phyloP scores from a whole-genome alignment of 331 rosid species.

The Malus hybrid region DNA sequence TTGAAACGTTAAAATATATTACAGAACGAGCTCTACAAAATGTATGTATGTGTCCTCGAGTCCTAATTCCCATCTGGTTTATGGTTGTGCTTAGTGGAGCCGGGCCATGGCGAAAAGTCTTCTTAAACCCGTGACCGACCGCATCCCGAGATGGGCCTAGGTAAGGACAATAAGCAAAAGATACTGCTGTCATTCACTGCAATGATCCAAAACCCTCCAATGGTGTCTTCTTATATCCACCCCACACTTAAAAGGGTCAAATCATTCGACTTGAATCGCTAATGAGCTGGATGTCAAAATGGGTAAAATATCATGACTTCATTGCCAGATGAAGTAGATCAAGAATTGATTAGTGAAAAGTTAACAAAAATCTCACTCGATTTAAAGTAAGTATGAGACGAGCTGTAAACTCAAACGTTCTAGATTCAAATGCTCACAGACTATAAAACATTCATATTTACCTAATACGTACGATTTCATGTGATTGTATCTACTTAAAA shows the following conservation, averaged over 20 bases:
- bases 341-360: neutral
- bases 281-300: conserved; percentile 3
- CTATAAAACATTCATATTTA: neutral
- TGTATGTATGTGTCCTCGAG: too few relatives aligned
- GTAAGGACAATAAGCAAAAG: conserved; percentile 26
- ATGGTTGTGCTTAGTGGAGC: neutral
- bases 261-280: neutral
- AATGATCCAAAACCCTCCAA: neutral
- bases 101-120: neutral
- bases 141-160: conserved; percentile 20
- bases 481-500: neutral
- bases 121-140: conserved; percentile 61
- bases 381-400: neutral
- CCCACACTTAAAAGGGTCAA: neutral
- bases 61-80: too few relatives aligned
- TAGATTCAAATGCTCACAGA: neutral
- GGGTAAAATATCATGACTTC: neutral
- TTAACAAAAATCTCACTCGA: fast-evolving
- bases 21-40: fast-evolving
- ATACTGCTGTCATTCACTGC: conserved; percentile 12
- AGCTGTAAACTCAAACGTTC: neutral
- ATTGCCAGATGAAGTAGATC: neutral
- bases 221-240: neutral
- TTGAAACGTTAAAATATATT: too few relatives aligned
- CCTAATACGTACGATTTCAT: neutral